These are phyloP conservation scores for Penicillium glabrum DNA, from an alignment of 2,329 filamentous ascomycete species.

Conservation along the genomic window DNA sequence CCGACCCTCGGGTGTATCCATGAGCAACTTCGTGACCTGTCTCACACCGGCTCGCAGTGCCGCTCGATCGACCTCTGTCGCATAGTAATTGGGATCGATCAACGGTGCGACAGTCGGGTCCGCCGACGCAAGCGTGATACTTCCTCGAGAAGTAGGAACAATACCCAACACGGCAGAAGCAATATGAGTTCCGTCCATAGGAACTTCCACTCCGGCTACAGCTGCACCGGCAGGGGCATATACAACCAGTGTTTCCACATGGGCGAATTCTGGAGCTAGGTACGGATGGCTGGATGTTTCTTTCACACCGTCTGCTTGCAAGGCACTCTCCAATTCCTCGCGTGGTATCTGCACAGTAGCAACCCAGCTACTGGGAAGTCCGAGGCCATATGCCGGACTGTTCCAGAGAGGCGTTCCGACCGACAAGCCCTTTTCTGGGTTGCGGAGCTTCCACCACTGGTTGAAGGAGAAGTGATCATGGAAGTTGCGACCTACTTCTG, in stretches of 20 bases:
- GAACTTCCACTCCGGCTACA: slow-evolving; percentile 9
- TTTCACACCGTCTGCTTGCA: slow-evolving; percentile 2
- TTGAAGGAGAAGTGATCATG: slow-evolving; percentile 28
- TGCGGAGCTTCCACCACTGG: slow-evolving; percentile 32
- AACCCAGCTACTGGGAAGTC: slow-evolving; percentile 38
- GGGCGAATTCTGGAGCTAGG: slow-evolving; percentile 6
- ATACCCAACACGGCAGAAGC: slow-evolving; percentile 19
- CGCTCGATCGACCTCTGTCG: slow-evolving; percentile 24
- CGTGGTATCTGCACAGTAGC: background rate
- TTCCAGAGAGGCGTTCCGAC: slow-evolving; percentile 33
- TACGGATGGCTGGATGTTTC: background rate
- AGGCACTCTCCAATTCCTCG: background rate
- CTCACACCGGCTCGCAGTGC: background rate
- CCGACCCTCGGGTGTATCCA: background rate
- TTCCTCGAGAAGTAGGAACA: slow-evolving; percentile 22
- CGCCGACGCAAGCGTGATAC: slow-evolving; percentile 15
- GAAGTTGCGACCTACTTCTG: slow-evolving; percentile 27
- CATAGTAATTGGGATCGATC: slow-evolving; percentile 33
- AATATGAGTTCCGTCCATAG: slow-evolving; percentile 25
- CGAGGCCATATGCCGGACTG: slow-evolving; percentile 38
- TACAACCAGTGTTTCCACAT: slow-evolving; percentile 21
- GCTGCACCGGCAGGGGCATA: slow-evolving; percentile 24
- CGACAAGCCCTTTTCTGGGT: slow-evolving; percentile 34
- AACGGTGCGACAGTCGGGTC: slow-evolving; percentile 17
- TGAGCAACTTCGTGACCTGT: background rate